These are phyloP conservation scores for Penicillium turbatum DNA, from an alignment of 495 filamentous ascomycete species.

Conservation along the genomic window DNA sequence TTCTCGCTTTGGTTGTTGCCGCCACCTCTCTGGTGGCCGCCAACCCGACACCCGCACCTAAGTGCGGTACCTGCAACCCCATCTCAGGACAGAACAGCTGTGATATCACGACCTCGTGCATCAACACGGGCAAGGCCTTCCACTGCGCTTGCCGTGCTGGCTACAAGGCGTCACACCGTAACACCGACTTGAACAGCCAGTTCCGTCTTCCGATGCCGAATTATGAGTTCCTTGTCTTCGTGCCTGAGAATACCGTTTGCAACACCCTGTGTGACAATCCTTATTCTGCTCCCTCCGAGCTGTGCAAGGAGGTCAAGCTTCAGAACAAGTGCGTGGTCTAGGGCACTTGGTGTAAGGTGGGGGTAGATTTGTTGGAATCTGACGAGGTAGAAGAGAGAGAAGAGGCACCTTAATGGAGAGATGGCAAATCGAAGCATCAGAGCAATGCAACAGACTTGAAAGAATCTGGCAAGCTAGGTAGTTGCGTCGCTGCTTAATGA, in stretches of 20 bases:
- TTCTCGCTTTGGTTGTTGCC: slow-evolving; percentile 23
- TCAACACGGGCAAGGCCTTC: slow-evolving; percentile 64
- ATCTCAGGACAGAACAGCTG: slow-evolving; percentile 41
- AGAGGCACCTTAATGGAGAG: neutral
- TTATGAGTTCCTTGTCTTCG: slow-evolving; percentile 43
- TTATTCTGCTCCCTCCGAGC: slow-evolving; percentile 24
- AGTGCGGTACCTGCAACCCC: slow-evolving; percentile 43
- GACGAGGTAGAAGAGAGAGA: neutral
- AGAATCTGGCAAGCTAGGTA: neutral
- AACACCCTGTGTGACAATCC: slow-evolving; percentile 38
- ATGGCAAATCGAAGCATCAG: neutral
- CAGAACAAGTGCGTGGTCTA: slow-evolving; percentile 31
- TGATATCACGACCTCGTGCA: slow-evolving; percentile 43
- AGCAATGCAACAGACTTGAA: neutral
- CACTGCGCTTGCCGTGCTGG: slow-evolving; percentile 69
- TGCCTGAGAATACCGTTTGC: slow-evolving; percentile 36
- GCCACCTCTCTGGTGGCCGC: slow-evolving; percentile 24
- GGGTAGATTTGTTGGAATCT: neutral
- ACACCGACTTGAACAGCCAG: slow-evolving; percentile 33
- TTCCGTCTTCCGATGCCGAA: slow-evolving; percentile 40
- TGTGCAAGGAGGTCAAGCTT: slow-evolving; percentile 38
- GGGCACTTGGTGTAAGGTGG: neutral
- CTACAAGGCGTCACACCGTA: slow-evolving; percentile 53
- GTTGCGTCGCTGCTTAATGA: neutral
- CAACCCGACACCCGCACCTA: slow-evolving; percentile 14